phyloP scores from a whole-genome alignment of 768 basidiomycete genomes.

The Mycena galericulata region DNA sequence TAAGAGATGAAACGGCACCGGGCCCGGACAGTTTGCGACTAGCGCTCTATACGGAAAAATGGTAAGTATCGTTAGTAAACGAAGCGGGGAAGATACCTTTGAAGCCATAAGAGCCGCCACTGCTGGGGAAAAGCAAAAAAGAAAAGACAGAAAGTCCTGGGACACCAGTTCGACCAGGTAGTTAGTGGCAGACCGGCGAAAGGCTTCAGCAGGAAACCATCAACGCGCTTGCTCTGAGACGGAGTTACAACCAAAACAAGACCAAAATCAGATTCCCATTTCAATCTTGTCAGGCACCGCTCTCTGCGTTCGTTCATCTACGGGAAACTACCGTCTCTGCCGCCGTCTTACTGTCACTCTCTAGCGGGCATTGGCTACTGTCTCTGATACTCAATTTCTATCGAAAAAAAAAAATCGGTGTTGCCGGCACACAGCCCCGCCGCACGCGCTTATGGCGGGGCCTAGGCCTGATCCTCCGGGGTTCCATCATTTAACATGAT shows the following conservation, averaged over 20 bases:
- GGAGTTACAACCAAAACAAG: not conserved
- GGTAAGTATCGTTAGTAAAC: not conserved
- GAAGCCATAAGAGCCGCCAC: slow-evolving; percentile 35
- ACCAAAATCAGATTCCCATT: not conserved
- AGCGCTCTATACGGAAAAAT: slow-evolving; percentile 31
- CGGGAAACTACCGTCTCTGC: not conserved
- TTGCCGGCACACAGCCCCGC: no score
- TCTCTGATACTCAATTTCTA: no score
- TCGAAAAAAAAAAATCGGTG: no score
- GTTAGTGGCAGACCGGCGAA: slow-evolving; percentile 27
- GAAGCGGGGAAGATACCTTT: slow-evolving; percentile 14
- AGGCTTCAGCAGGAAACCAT: slow-evolving; percentile 9
- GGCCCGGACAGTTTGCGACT: slow-evolving; percentile 37
- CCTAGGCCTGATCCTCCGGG: no score
- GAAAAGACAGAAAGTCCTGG: slow-evolving; percentile 36
- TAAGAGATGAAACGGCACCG: slow-evolving; percentile 31
- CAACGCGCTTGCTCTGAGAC: slow-evolving; percentile 1
- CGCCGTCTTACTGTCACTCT: not conserved
- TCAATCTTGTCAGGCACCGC: no score
- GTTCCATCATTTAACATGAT: no score
- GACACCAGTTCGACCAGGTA: slow-evolving; percentile 36
- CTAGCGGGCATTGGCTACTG: no score
- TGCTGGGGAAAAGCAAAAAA: slow-evolving; percentile 18
- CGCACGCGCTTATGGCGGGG: no score
- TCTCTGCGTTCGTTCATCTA: no score